Evolutionary conservation across 306 rosid species (phyloP), one percentile per base, ranked within the genome.

Genomic region (Gillenia trifoliata): DNA sequence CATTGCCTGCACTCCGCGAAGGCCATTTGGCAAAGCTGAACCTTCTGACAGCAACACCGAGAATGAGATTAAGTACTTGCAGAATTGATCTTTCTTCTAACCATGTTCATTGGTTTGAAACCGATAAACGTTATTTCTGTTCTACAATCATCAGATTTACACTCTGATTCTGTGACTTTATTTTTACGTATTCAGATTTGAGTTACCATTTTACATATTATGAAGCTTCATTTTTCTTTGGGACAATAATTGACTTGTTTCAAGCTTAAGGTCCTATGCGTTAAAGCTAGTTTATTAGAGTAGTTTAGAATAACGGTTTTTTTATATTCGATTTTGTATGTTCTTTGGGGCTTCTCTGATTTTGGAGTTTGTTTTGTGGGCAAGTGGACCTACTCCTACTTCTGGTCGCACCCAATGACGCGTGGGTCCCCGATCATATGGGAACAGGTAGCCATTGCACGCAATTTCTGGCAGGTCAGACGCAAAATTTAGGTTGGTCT

Each of bases 1-100:
- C 75, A 70, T 91, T 74, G 86, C 85, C 64, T 86, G 87, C 83
- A 82, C 83, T 64, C 80, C 91, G 43, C 78, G 34, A 29, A 80
- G 77, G 74, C 54, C 80, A 38, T 70, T 74, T 23, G 71, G 62
- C 56, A 80, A 79, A 80, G 77, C 86, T 49, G 82, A 89, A 64
- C 79, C 85, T 59, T 19, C 81, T 16, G 86, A 89, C 45, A 77
- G 49, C 57, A 85, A 78, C 65, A 70, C 45, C 25, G 86, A 74
- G 72, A 82, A 79, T 49, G 91, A 88, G 75, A 75, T 82, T 23
- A 87, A 82, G 84, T 77, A 75, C 28, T 78, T 88, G 82, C 77
- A 86, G 49, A 65, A 77, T 68, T 89, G 83, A 88, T 80, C 25
- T 77, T 62, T 62, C 49, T 41, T 70, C 57, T 33, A 36, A 40